Conservation (phyloP, 2,329 filamentous ascomycete species). For the Pseudogymnoascus sp. region DNA sequence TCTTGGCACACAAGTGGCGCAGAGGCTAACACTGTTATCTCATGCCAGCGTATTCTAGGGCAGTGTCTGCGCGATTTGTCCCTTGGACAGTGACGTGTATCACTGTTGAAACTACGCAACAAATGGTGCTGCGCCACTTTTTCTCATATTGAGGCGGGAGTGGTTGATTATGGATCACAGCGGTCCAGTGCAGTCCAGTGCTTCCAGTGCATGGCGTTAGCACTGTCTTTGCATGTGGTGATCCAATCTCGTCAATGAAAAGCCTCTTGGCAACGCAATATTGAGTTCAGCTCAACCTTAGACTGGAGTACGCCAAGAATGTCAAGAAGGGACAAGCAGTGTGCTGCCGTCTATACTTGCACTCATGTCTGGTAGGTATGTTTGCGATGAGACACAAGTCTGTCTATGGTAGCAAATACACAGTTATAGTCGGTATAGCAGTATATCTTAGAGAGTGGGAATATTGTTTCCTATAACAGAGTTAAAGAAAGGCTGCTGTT, state of each 20-base stretch:
- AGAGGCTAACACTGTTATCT: not conserved
- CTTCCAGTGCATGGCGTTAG: not conserved
- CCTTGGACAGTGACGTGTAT: not conserved
- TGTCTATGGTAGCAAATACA: not conserved
- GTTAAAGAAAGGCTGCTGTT: not conserved
- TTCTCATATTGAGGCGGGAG: not conserved
- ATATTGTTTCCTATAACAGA: not conserved
- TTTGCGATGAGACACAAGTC: not conserved
- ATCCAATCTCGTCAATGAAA: not conserved
- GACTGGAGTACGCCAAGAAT: not conserved
- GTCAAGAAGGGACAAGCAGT: not conserved
- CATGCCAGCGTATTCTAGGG: not conserved
- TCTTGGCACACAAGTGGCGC: not conserved
- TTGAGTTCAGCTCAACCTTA: not conserved
- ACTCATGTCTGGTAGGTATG: not conserved
- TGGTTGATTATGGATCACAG: not conserved
- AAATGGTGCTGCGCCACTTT: not conserved
- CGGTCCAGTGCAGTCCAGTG: not conserved
- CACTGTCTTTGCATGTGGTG: not conserved
- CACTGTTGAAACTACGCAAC: not conserved
- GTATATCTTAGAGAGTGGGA: not conserved
- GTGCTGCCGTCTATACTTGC: not conserved
- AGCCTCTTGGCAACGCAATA: not conserved
- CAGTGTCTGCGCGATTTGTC: not conserved
- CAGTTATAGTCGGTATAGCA: not conserved